A percentile compares a stretch with the other conserved stretches of the same genome.
These are phyloP conservation scores for Malassezia obtusa DNA, from an alignment of 1,284 basidiomycete species.

Conservation along the genomic window DNA sequence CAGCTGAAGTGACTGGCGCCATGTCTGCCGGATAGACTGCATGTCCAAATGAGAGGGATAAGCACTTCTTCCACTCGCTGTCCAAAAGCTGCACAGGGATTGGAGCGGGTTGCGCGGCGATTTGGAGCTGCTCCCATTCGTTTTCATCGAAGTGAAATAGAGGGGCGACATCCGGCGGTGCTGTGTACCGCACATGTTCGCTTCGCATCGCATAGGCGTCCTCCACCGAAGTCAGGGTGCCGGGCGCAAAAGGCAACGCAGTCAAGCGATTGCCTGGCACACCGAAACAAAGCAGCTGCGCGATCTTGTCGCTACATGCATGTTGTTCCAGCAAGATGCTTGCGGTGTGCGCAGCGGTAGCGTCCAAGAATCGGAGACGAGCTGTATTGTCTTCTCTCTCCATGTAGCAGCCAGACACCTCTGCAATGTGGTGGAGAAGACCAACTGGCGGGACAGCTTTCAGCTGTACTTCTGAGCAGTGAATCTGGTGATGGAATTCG, in stretches of 20 bases:
- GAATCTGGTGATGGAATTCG: background rate
- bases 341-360: background rate
- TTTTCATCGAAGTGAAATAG: background rate
- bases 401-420: conserved; percentile 5
- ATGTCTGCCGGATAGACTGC: background rate
- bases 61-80: background rate
- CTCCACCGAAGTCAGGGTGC: background rate
- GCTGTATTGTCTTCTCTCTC: background rate
- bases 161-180: background rate
- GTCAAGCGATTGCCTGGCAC: background rate
- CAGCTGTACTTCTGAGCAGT: background rate
- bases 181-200: background rate
- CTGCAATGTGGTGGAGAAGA: background rate
- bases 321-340: conserved; percentile 3
- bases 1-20: background rate
- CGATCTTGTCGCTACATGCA: too few relatives aligned
- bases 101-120: background rate
- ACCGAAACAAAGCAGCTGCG: background rate
- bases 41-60: conserved; percentile 4
- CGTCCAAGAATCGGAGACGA: background rate
- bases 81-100: background rate
- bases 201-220: background rate
- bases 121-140: background rate
- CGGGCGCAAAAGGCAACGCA: background rate
- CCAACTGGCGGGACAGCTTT: background rate